phyloP scores from a whole-genome alignment of 345 rosid species.

The Rubroshorea leprosula region DNA sequence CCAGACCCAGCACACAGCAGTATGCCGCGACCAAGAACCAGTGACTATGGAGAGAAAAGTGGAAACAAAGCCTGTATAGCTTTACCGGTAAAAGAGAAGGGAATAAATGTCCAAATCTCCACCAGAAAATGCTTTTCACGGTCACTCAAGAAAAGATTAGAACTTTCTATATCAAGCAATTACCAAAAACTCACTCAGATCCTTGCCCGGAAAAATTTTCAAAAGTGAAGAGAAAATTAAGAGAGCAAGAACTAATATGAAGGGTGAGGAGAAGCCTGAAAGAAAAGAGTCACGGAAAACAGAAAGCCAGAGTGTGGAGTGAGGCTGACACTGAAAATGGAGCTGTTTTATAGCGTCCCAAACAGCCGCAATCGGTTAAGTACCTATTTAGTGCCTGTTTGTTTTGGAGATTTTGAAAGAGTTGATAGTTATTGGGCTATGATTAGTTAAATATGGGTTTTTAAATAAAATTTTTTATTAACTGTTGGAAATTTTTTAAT shows the following conservation, averaged over 20 bases:
- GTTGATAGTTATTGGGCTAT: too few species aligned
- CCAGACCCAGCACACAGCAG: conserved; percentile 1
- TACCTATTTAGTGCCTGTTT: conserved; percentile 5
- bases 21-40: background rate
- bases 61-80: background rate
- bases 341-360: conserved; percentile 40
- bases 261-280: background rate
- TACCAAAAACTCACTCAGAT: conserved; percentile 5
- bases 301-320: background rate
- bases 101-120: conserved; percentile 14
- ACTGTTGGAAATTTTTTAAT: too few species aligned
- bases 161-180: background rate
- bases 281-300: conserved; percentile 2
- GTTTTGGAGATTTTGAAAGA: background rate
- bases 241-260: background rate
- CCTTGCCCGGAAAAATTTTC: too few species aligned
- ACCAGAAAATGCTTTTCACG: conserved; percentile 7
- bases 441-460: too few species aligned
- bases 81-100: conserved; percentile 18
- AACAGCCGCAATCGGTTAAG: conserved; percentile 10
- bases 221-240: background rate
- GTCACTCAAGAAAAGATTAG: background rate
- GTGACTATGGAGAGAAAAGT: background rate
- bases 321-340: conserved; percentile 11
- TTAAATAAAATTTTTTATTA: too few species aligned